Base-by-base conservation (phyloP, 441 rosid genomes). In the Gossypium schwendimanii region DNA sequence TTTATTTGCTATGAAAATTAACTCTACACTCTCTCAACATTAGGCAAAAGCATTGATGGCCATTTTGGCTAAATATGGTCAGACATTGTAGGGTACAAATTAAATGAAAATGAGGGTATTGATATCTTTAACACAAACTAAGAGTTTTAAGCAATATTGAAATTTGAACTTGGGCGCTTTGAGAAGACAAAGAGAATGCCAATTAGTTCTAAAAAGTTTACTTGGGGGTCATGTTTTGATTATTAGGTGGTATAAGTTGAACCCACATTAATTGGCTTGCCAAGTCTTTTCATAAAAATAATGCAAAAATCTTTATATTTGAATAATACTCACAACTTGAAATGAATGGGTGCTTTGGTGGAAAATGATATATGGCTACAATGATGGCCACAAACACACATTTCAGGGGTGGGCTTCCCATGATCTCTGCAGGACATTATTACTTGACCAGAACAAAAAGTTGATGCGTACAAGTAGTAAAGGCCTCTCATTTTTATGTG, bases 401-500 rank as follows among this genome's bases (percentile, higher is more conserved):
- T 6, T 44, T 64, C 69, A 21, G 54, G 53, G 18, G 58, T 53
- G 0, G 28, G 4, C 50, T 63, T 18, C 33, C 14, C 54, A 64
- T 20, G 31, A 44, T 64, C 11, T 45, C 12, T 65, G 69, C 54
- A 21, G 31, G 31, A 20, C 17, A 20, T 12, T n/a, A 20, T 10
- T 4, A 6, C 18, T n/a, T 49, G 57, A 67, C 71, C 18, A 49
- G 23, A 50, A 50, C 9, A 1, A 50, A 67, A 67, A 28, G 54
- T 44, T 11, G 53, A 26, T 21, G 69, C 33, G 0, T 1, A 4
- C 0, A 45, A 55, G 33, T n/a, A 2, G 26, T n/a, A 0, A 28
- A 12, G n/a, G 66, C 76, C 80, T 81, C 58, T 74, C 77, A 63
- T 18, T 15, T 47, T 61, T 75, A 21, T 28, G 66, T 76, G 72